These are phyloP conservation scores for Nitzschia sp. DNA, from an alignment of 108 stramenopile species.

Conservation along the genomic window DNA sequence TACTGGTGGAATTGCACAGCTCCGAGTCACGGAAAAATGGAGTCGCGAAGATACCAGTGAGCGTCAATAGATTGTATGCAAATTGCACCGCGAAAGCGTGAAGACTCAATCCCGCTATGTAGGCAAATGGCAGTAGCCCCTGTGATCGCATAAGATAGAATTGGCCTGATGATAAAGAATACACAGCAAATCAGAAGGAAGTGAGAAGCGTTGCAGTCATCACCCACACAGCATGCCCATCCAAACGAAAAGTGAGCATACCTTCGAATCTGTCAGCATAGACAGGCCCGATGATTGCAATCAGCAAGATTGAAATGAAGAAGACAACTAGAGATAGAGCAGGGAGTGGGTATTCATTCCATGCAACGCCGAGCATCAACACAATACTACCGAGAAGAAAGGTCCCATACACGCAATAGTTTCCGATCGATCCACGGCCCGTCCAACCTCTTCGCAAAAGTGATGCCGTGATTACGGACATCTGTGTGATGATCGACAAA, in stretches of 20 bases:
- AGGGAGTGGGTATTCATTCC: background rate
- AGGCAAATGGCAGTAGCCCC: constrained; percentile 40
- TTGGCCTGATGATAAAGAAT: no score
- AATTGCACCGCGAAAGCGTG: constrained; percentile 47
- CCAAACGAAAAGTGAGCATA: no score
- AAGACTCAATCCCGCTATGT: constrained; percentile 33
- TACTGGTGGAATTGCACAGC: constrained; percentile 6
- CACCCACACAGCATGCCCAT: no score
- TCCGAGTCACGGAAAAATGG: constrained; percentile 34
- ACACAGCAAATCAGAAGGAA: no score
- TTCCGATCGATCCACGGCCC: constrained; percentile 35
- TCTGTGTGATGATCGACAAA: constrained; percentile 33
- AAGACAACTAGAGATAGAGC: constrained; percentile 24
- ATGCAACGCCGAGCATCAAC: constrained; percentile 25
- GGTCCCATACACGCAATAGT: constrained; percentile 28
- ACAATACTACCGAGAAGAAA: constrained; percentile 17
- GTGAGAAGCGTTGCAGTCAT: no score
- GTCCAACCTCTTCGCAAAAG: constrained; percentile 35
- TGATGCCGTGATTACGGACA: constrained; percentile 25
- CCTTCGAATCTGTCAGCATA: constrained; percentile 39
- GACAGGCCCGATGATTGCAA: constrained; percentile 40
- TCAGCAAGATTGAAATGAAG: constrained; percentile 40
- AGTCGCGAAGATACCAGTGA: constrained; percentile 43
- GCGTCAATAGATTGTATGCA: constrained; percentile 34
- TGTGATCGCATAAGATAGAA: constrained; percentile 53